Evolutionary conservation across 2,329 filamentous ascomycete genomes (phyloP).

Genomic region (Samsoniella hepiali): DNA sequence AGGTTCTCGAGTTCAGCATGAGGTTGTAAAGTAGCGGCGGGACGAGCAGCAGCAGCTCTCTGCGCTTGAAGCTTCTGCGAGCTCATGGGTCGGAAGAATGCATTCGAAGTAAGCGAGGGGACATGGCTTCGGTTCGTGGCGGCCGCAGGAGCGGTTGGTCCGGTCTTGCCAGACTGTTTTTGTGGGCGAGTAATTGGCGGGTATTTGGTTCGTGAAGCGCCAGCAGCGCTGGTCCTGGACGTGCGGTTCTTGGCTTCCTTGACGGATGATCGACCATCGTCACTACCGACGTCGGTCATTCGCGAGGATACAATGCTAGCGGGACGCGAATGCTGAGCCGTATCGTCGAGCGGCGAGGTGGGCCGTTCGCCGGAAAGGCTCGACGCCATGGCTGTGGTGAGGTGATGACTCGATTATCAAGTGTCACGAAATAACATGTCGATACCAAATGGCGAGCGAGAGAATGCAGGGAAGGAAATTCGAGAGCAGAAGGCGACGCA

Average conservation of each 20-base stretch:
- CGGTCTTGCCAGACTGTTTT: conserved; percentile 42
- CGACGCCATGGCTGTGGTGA: conserved; percentile 11
- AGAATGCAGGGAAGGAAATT: not conserved
- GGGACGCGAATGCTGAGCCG: conserved; percentile 44
- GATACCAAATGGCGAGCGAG: conserved; percentile 5
- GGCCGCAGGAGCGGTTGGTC: conserved; percentile 51
- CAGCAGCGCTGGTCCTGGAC: conserved; percentile 36
- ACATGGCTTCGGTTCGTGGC: conserved; percentile 74
- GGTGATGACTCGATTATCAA: not conserved
- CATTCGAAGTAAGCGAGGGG: conserved; percentile 81
- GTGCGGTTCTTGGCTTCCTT: conserved; percentile 1
- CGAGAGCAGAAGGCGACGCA: not conserved
- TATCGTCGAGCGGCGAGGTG: conserved; percentile 38
- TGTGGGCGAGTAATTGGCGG: conserved; percentile 40
- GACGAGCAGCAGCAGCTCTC: conserved; percentile 56
- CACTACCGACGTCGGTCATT: conserved; percentile 63
- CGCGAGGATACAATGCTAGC: conserved; percentile 69
- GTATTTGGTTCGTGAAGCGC: conserved; percentile 54
- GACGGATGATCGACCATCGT: conserved; percentile 41
- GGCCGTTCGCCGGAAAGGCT: conserved; percentile 28
- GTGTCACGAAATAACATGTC: conserved; percentile 2
- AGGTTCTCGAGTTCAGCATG: conserved; percentile 29
- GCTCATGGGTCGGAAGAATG: conserved; percentile 96
- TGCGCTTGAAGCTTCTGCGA: conserved; percentile 92
- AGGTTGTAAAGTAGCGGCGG: conserved; percentile 39